Base-by-base conservation (phyloP, 2,329 filamentous ascomycete species). In the Aureobasidium sp. region DNA sequence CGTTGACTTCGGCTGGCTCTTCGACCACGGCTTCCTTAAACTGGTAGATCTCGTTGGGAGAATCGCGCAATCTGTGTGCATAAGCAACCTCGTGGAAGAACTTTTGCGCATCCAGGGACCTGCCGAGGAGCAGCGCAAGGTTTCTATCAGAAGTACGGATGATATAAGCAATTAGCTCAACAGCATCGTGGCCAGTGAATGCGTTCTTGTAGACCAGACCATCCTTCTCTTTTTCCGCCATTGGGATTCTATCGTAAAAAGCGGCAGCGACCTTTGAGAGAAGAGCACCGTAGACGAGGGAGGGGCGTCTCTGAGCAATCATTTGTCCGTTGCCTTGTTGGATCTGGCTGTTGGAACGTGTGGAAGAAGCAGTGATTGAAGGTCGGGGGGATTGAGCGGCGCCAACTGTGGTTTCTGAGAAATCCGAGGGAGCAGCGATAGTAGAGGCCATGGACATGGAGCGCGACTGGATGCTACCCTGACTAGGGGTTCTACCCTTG, bases 71-170 rank as follows among this genome's bases (percentile, higher is more conserved):
- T 52, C 94, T 85, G 75, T 99, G 94, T 69, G 97, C 93, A 75
- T 99, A 99, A 0, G 93, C 97, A 56, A 97, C 94, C 80, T 99
- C 94, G 78, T 99, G 94, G 73, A 99, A 99, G 78, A 96, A 97
- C 74, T 97, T 97, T 72, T 99, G 94, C 27, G 94, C 94, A 76
- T 99, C 94, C 64, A 99, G 79, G 45, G 94, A 91, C 72, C 94
- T 85, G 65, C 94, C 94, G 17, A 99, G 80, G 11, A 99, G 84
- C 53, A 99, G 80, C 12, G 94, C 94, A 64, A 99, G 80, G 72
- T 99, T 99, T 63, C 94, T 86, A 75, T 99, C 94, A 0, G 91
- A 96, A 1, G 94, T 99, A 71, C 95, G 89, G 75, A 99, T 97
- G 67, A 99, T 97, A 72, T 95, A 96, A 0, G 90, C 90, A 66